These are phyloP conservation scores for Calonectria naviculata DNA, from an alignment of 2,329 filamentous ascomycete species.

Conservation along the genomic window DNA sequence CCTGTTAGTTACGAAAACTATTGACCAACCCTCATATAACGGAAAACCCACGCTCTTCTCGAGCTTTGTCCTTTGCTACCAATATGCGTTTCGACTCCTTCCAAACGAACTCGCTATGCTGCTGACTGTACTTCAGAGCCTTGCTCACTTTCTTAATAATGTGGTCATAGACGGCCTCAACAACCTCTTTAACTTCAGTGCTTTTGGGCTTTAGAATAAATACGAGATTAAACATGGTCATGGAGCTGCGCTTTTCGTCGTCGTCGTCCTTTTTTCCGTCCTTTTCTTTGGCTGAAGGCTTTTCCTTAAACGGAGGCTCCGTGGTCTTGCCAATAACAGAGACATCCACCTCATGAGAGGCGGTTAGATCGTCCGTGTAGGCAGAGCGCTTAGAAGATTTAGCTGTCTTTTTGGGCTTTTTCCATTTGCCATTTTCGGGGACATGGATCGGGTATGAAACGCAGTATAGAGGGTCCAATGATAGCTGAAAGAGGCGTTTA, in stretches of 20 bases:
- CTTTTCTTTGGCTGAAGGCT: constrained; percentile 40
- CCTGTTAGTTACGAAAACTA: constrained; percentile 24
- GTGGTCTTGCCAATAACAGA: constrained; percentile 36
- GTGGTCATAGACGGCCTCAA: constrained; percentile 84
- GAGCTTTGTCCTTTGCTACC: constrained; percentile 82
- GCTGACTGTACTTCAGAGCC: constrained; percentile 92
- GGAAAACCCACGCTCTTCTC: constrained; percentile 68
- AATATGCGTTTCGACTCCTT: constrained; percentile 88
- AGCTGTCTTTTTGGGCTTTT: constrained; percentile 68
- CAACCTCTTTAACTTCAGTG: constrained; percentile 79
- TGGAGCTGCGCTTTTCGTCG: constrained; percentile 73
- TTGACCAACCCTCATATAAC: not conserved
- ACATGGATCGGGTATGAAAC: constrained; percentile 88
- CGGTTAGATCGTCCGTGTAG: constrained; percentile 45
- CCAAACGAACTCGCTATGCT: constrained; percentile 90
- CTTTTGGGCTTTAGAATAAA: constrained; percentile 88
- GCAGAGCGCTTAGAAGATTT: constrained; percentile 49
- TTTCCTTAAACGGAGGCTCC: constrained; percentile 38
- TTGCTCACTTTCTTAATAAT: constrained; percentile 94
- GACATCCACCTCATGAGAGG: constrained; percentile 43
- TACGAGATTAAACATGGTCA: constrained; percentile 98
- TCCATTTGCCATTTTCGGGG: constrained; percentile 83
- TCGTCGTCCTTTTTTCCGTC: constrained; percentile 47
- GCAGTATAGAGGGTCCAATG: constrained; percentile 82
- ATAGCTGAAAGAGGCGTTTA: constrained; percentile 85